Percentiles rank a stretch among this genome's conserved stretches.
Conservation (phyloP, 2,329 filamentous ascomycete genomes). For the Diaporthe sp. region DNA sequence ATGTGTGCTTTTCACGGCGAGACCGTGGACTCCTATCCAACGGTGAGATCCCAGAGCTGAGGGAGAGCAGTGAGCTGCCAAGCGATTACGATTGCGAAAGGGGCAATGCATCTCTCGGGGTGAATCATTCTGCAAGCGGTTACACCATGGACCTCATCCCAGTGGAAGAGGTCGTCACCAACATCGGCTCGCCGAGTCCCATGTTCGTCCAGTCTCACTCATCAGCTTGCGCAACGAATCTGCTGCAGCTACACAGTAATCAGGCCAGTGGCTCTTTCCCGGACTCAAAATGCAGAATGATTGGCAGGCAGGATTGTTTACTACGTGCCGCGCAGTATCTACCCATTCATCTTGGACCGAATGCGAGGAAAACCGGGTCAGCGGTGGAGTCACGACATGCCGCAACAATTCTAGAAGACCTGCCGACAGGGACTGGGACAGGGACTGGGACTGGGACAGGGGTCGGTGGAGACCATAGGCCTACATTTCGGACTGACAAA, state of each 20-base stretch:
- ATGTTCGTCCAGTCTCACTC: not conserved
- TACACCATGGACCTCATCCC: not conserved
- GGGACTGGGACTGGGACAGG: not conserved
- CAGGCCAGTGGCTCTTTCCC: conserved; percentile 1
- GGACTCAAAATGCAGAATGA: not conserved
- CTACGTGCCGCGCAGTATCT: not conserved
- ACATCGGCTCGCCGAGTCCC: not conserved
- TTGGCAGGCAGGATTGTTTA: not conserved
- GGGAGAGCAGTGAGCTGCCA: not conserved
- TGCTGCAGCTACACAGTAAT: not conserved
- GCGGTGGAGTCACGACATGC: not conserved
- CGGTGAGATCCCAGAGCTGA: not conserved
- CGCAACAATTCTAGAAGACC: conserved; percentile 8
- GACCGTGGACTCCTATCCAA: not conserved
- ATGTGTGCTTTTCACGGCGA: not conserved
- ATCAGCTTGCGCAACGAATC: not conserved
- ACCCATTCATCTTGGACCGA: not conserved
- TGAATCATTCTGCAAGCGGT: not conserved
- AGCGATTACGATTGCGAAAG: not conserved
- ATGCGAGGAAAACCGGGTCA: conserved; percentile 16
- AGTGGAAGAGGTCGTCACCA: not conserved
- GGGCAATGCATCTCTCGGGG: not conserved
- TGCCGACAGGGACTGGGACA: not conserved
- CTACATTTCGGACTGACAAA: conserved; percentile 8
- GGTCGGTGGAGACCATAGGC: not conserved